Evolutionary conservation across 306 rosid genomes (phyloP).

Genomic region (Cicer arietinum): DNA sequence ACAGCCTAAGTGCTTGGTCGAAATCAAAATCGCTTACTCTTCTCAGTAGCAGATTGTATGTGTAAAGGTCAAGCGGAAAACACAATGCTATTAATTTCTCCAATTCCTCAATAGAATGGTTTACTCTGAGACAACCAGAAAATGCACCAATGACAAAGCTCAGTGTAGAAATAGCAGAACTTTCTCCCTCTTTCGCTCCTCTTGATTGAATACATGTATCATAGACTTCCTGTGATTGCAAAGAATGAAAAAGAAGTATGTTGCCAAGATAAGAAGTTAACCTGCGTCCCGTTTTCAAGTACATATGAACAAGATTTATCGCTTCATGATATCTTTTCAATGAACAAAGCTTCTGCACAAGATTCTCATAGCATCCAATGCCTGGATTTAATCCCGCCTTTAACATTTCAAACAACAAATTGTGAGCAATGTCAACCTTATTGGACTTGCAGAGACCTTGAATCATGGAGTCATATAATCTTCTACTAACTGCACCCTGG

Average conservation of each 20-base stretch:
- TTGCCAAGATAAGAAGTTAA: conserved; percentile 79
- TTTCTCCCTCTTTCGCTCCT: conserved; percentile 48
- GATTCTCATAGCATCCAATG: conserved; percentile 63
- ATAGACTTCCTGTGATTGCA: conserved; percentile 58
- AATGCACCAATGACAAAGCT: conserved; percentile 65
- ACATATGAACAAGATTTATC: conserved; percentile 56
- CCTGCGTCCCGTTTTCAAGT: conserved; percentile 67
- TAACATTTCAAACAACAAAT: conserved; percentile 53
- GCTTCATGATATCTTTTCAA: conserved; percentile 53
- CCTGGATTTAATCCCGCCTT: conserved; percentile 56
- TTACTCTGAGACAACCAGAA: conserved; percentile 58
- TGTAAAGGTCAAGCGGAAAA: conserved; percentile 67
- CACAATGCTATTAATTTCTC: conserved; percentile 67
- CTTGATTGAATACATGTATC: conserved; percentile 53
- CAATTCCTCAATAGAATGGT: conserved; percentile 48
- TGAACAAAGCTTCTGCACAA: conserved; percentile 58
- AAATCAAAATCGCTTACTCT: conserved; percentile 49
- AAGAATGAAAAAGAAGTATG: conserved; percentile 61
- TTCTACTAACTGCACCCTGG: conserved; percentile 47
- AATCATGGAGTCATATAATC: conserved; percentile 52
- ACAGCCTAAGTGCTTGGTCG: conserved; percentile 60
- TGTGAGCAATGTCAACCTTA: conserved; percentile 55
- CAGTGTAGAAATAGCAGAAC: conserved; percentile 53
- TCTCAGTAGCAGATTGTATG: conserved; percentile 75
- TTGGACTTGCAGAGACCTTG: conserved; percentile 60